phyloP scores from a whole-genome alignment of 2,329 filamentous ascomycete species.

The Pseudogymnoascus sp. region DNA sequence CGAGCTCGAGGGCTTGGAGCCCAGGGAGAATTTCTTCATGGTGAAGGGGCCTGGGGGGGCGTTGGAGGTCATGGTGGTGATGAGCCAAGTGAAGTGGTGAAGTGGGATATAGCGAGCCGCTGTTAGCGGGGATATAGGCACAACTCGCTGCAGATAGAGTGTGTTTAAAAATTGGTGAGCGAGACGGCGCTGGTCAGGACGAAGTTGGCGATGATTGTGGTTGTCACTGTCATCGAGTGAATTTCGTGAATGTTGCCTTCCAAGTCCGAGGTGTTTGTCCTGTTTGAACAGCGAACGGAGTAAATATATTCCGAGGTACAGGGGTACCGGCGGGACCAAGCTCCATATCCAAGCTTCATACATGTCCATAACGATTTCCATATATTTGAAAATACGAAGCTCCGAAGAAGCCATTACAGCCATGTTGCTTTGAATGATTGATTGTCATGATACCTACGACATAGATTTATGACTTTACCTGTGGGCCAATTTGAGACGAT shows the following conservation, averaged over 20 bases:
- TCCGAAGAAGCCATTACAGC: slow-evolving; percentile 31
- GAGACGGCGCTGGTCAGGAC: neutral
- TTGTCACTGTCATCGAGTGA: neutral
- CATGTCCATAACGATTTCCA: slow-evolving; percentile 8
- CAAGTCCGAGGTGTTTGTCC: neutral
- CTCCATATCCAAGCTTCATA: slow-evolving; percentile 5
- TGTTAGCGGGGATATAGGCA: neutral
- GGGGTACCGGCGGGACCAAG: neutral
- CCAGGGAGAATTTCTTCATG: slow-evolving; percentile 5
- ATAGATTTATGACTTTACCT: neutral
- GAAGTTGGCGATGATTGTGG: neutral
- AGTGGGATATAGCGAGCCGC: neutral
- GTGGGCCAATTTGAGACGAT: neutral
- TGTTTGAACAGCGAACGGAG: neutral
- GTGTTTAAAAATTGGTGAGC: neutral
- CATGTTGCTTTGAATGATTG: neutral
- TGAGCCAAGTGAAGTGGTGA: neutral
- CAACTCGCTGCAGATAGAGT: neutral
- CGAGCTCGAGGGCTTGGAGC: neutral
- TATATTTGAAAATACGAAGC: neutral
- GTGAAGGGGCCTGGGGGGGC: neutral
- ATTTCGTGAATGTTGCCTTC: slow-evolving; percentile 5
- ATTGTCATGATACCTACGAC: neutral
- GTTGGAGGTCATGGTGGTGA: neutral
- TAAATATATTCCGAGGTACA: slow-evolving; percentile 3